These are phyloP conservation scores for Tricladium varicosporioides DNA, from an alignment of 2,329 filamentous ascomycete species.

Conservation along the genomic window DNA sequence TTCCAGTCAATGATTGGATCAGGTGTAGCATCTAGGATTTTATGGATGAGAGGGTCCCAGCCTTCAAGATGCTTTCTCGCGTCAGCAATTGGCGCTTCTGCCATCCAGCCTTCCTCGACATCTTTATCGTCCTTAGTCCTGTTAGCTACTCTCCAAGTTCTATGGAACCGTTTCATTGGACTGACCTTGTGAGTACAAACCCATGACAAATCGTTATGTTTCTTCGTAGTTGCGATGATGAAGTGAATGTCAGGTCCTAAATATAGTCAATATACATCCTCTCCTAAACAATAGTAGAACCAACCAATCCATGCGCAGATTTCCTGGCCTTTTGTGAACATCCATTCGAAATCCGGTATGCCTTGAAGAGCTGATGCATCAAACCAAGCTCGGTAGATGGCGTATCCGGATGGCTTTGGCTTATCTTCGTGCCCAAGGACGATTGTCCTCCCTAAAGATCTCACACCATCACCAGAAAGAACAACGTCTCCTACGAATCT, in stretches of 20 bases:
- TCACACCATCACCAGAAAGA: conserved; percentile 41
- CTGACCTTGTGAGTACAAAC: conserved; percentile 49
- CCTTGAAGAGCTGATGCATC: conserved; percentile 31
- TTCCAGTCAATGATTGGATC: conserved; percentile 32
- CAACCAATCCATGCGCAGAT: conserved; percentile 51
- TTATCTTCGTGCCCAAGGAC: conserved; percentile 40
- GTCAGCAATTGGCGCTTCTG: conserved; percentile 15
- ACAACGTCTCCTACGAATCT: conserved; percentile 41
- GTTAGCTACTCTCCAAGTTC: not conserved
- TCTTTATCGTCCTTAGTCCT: conserved; percentile 35
- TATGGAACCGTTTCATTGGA: conserved; percentile 26
- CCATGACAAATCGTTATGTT: conserved; percentile 52
- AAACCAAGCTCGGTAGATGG: conserved; percentile 42
- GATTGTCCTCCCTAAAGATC: conserved; percentile 30
- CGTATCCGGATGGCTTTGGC: conserved; percentile 42
- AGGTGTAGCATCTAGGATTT: conserved; percentile 25
- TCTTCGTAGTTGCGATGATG: conserved; percentile 51
- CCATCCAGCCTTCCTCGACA: conserved; percentile 45
- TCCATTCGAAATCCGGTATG: conserved; percentile 34
- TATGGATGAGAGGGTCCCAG: conserved; percentile 27
- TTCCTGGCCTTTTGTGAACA: conserved; percentile 44
- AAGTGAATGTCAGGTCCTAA: conserved; percentile 47
- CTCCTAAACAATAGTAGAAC: not conserved
- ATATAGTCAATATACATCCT: not conserved
- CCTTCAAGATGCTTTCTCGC: conserved; percentile 20